Evolutionary conservation across 495 filamentous ascomycete genomes (phyloP).

Genomic region (Lindgomyces ingoldianus): DNA sequence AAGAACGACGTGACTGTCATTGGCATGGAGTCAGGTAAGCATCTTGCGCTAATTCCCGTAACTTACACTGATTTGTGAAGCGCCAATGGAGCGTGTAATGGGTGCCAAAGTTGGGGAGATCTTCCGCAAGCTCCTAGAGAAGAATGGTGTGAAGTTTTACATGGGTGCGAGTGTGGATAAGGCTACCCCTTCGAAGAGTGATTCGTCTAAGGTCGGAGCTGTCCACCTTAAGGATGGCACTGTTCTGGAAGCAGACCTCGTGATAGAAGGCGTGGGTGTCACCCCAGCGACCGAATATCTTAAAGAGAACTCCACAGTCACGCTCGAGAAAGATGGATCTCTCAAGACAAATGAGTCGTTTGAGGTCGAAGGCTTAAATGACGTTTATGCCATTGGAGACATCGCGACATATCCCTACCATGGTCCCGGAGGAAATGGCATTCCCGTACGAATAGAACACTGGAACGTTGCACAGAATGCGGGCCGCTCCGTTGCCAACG

Average conservation of each 20-base stretch:
- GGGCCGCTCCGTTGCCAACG: slow-evolving; percentile 71
- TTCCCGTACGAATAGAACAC: slow-evolving; percentile 79
- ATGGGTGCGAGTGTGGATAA: slow-evolving; percentile 78
- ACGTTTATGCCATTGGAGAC: slow-evolving; percentile 93
- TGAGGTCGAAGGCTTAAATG: slow-evolving; percentile 67
- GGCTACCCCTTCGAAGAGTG: slow-evolving; percentile 65
- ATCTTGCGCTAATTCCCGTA: background rate
- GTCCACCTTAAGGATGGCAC: slow-evolving; percentile 87
- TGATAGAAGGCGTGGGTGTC: slow-evolving; percentile 89
- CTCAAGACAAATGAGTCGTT: slow-evolving; percentile 76
- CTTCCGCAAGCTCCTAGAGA: slow-evolving; percentile 74
- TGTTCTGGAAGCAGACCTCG: slow-evolving; percentile 79
- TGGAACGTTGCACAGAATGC: slow-evolving; percentile 98
- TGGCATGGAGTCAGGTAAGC: slow-evolving; percentile 69
- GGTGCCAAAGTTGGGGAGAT: slow-evolving; percentile 78
- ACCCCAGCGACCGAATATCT: slow-evolving; percentile 83
- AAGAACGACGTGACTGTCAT: slow-evolving; percentile 83
- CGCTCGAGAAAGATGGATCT: slow-evolving; percentile 78
- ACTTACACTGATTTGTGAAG: slow-evolving; percentile 43
- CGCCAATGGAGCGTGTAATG: slow-evolving; percentile 84
- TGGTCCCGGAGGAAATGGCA: slow-evolving; percentile 77
- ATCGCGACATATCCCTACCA: slow-evolving; percentile 95
- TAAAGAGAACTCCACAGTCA: slow-evolving; percentile 64
- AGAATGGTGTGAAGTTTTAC: slow-evolving; percentile 83
- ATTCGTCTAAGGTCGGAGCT: slow-evolving; percentile 70